Evolutionary conservation across 1,284 basidiomycete species (phyloP).

Genomic region (Fomitopsis schrenkii): DNA sequence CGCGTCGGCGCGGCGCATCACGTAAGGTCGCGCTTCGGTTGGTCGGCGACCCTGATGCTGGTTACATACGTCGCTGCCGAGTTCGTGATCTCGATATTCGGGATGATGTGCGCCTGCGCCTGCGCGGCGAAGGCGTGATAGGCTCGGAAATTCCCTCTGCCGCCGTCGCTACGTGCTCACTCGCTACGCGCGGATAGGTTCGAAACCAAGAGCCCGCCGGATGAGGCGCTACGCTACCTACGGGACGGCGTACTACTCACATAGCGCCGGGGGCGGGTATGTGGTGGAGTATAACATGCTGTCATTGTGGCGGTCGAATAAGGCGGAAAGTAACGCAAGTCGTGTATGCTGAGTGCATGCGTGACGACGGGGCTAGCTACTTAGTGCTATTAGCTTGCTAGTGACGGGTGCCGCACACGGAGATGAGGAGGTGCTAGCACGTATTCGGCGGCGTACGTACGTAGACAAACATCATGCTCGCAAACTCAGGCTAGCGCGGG

Average conservation of each 20-base stretch:
- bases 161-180: no score
- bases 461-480: not conserved
- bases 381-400: not conserved
- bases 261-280: not conserved
- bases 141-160: no score
- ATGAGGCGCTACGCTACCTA: no score
- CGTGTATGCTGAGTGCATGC: not conserved
- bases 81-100: not conserved
- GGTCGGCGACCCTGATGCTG: not conserved
- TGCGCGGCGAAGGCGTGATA: no score
- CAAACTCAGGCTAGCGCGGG: not conserved
- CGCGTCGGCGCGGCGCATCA: not conserved
- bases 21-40: not conserved
- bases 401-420: not conserved
- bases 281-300: not conserved
- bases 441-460: not conserved
- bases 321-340: not conserved
- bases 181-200: no score
- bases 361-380: not conserved
- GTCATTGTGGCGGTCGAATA: not conserved
- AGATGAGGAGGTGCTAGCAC: not conserved
- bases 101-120: no score
- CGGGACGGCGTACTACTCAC: no score
- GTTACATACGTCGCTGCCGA: not conserved
- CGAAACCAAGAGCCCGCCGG: no score